Base-by-base conservation (phyloP, 306 rosid genomes). In the Comarum palustre region DNA sequence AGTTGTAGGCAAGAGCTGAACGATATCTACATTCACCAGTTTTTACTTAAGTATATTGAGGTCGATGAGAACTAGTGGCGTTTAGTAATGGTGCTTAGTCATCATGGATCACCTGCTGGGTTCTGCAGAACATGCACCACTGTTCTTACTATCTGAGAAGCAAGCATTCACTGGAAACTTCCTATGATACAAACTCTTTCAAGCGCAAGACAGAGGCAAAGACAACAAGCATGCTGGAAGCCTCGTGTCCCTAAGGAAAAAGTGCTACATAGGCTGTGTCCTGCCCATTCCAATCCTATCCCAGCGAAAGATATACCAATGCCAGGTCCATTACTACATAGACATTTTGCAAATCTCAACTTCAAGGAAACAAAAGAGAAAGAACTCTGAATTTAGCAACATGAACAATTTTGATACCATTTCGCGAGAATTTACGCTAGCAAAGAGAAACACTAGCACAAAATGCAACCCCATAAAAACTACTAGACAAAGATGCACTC, bases 401-500 rank as follows among this genome's bases (percentile, higher is more conserved):
- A 25, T 42, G 72, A 67, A 67, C n/a, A 5, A 41, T 13, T 1
- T 22, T 70, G 47, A 34, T 60, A 60, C 69, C 59, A 29, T 10
- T 10, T 46, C 14, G 22, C 46, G 45, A 45, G 45, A n/a, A 43
- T 43, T 43, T 59, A 43, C 59, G 1, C 57, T 51, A 51, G 7
- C 52, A 51, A 17, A 50, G 24, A 50, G n/a, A n/a, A 6, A 50
- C 24, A 50, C 25, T n/a, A 51, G 11, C 4, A 51, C 60, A 54
- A 24, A 55, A 55, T 55, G 32, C 17, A 55, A 55, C 61, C 16
- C 25, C 25, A 22, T 3, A 22, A 20, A 11, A 9, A 1, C 62
- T 29, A 29, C 83, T 94, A 94, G 76, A 94, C 88, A 80, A 94
- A 94, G 82, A 94, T 94, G 84, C 99, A 94, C 81, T 91, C 99